These are phyloP conservation scores for Calcarisporium arbuscula DNA, from an alignment of 2,329 filamentous ascomycete genomes.

Conservation along the genomic window DNA sequence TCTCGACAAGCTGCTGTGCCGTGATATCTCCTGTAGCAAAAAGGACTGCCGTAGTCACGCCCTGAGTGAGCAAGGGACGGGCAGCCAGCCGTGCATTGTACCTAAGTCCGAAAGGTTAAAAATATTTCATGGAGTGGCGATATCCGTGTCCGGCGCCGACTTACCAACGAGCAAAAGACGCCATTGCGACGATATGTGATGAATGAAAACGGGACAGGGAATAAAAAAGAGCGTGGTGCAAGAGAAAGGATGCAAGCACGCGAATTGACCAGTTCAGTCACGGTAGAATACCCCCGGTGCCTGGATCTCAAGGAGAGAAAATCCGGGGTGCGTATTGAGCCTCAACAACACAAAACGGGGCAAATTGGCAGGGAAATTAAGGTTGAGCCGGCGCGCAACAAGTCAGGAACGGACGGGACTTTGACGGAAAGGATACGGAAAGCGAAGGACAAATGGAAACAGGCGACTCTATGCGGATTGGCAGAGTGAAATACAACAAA, in stretches of 20 bases:
- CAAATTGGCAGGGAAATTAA: too few relatives aligned
- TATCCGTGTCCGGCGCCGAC: slow-evolving; percentile 7
- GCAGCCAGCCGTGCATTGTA: slow-evolving; percentile 79
- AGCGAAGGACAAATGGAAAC: too few relatives aligned
- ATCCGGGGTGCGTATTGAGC: background rate
- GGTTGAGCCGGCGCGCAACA: too few relatives aligned
- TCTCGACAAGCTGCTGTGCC: slow-evolving; percentile 87
- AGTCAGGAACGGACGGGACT: too few relatives aligned
- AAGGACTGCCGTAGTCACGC: slow-evolving; percentile 81
- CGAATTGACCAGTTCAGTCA: too few relatives aligned
- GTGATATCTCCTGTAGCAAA: slow-evolving; percentile 89
- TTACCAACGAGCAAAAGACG: slow-evolving; percentile 25
- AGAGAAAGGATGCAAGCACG: too few relatives aligned
- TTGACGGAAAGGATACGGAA: too few relatives aligned
- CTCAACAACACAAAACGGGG: background rate
- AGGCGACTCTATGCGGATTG: too few relatives aligned
- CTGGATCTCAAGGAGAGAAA: background rate
- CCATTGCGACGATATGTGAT: slow-evolving; percentile 13
- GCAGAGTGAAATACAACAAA: too few relatives aligned
- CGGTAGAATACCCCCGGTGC: background rate
- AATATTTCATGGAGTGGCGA: background rate
- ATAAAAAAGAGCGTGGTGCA: background rate
- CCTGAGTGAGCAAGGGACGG: slow-evolving; percentile 83
- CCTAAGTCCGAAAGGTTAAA: slow-evolving; percentile 39
- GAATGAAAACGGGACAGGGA: background rate